These are phyloP conservation scores for Prunus padus DNA, from an alignment of 306 rosid species.

Conservation along the genomic window DNA sequence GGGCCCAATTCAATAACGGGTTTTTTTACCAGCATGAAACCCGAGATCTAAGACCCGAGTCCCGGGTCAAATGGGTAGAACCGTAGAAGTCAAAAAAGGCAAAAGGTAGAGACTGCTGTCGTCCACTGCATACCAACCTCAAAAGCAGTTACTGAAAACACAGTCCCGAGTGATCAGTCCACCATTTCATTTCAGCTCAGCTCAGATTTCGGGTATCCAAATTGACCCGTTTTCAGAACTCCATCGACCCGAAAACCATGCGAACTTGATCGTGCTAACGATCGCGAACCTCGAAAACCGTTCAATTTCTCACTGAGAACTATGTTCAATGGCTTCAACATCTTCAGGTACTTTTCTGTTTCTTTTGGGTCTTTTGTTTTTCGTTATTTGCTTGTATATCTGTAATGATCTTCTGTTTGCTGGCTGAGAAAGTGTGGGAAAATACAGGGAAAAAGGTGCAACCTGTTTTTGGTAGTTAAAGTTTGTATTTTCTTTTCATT, in stretches of 20 bases:
- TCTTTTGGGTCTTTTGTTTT: neutral
- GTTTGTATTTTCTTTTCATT: neutral
- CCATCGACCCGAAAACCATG: slow-evolving; percentile 13
- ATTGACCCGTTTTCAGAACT: neutral
- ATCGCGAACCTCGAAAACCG: neutral
- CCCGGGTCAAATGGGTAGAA: neutral
- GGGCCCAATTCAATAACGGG: neutral
- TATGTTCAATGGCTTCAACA: slow-evolving; percentile 16
- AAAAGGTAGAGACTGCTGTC: neutral
- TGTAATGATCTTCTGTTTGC: slow-evolving; percentile 8
- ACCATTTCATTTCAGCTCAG: slow-evolving; percentile 7
- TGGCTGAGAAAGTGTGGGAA: slow-evolving; percentile 14
- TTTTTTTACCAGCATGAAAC: too few species aligned
- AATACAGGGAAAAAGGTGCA: neutral
- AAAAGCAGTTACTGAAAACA: neutral
- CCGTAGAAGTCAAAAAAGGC: slow-evolving; percentile 1
- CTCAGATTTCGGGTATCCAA: slow-evolving; percentile 22
- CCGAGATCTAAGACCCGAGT: too few species aligned
- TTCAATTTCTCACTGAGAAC: neutral
- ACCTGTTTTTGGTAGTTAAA: slow-evolving; percentile 10
- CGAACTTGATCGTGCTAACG: neutral
- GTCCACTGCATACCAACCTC: neutral
- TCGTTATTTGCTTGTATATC: neutral
- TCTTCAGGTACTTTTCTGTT: slow-evolving; percentile 26
- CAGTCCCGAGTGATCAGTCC: neutral